These are phyloP conservation scores for Rozella allomycis DNA, from an alignment of 371 early-diverging fungal species.

Conservation along the genomic window DNA sequence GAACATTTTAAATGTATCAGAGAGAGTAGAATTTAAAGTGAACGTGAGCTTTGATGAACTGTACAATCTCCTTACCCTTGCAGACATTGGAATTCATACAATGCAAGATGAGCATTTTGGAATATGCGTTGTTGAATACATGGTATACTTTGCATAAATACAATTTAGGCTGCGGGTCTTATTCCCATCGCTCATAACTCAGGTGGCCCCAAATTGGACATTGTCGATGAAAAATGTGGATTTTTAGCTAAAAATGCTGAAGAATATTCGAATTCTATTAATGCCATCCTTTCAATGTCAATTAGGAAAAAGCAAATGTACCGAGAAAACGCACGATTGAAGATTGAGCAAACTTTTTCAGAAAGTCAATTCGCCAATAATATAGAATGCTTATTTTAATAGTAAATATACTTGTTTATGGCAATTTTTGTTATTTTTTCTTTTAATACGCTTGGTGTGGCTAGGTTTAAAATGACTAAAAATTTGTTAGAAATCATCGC, in stretches of 20 bases:
- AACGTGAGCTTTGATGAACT: slow-evolving; percentile 55
- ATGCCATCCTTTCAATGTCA: slow-evolving; percentile 19
- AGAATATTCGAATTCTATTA: slow-evolving; percentile 39
- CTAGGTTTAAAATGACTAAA: neutral
- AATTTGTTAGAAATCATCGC: slow-evolving; percentile 38
- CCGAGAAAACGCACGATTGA: slow-evolving; percentile 12
- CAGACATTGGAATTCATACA: slow-evolving; percentile 69
- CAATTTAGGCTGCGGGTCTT: slow-evolving; percentile 53
- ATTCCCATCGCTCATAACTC: slow-evolving; percentile 78
- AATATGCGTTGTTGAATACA: slow-evolving; percentile 84
- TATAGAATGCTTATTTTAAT: no score
- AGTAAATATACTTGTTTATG: no score
- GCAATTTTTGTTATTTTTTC: no score
- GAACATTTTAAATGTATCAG: slow-evolving; percentile 10
- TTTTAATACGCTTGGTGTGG: no score
- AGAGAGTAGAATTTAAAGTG: slow-evolving; percentile 48
- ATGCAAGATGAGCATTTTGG: slow-evolving; percentile 97
- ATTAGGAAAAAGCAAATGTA: no score
- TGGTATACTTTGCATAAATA: slow-evolving; percentile 28
- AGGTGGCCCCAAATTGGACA: slow-evolving; percentile 82
- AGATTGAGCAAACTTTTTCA: no score
- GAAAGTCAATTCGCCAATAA: no score
- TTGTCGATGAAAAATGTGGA: slow-evolving; percentile 42
- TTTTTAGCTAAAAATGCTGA: slow-evolving; percentile 40
- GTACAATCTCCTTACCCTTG: slow-evolving; percentile 23